A percentile compares a stretch with the other conserved stretches of the same genome.
Evolutionary conservation across 176 grass and related monocot species (phyloP).

Genomic region (Phyllostachys edulis): DNA sequence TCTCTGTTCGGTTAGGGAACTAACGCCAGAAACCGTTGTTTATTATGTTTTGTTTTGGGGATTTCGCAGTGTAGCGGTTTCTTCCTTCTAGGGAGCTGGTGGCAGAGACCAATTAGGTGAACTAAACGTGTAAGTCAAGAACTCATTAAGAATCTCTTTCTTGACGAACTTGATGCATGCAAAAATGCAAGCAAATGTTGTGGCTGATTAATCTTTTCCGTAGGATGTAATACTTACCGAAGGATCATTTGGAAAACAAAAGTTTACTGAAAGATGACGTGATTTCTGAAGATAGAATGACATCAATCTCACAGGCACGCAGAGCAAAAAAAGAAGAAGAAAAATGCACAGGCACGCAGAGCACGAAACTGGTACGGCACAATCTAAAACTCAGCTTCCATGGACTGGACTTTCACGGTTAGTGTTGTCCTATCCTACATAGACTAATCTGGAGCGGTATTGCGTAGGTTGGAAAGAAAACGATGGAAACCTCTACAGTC

Average conservation of each 20-base stretch:
- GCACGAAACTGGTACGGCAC: not conserved
- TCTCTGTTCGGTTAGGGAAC: not conserved
- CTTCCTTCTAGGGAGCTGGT: not conserved
- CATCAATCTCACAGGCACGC: not conserved
- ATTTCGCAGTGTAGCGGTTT: not conserved
- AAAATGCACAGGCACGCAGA: not conserved
- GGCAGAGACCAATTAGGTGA: not conserved
- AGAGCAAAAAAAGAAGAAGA: too few relatives aligned
- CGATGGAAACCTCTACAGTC: constrained; percentile 6
- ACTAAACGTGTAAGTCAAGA: not conserved
- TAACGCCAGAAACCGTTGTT: not conserved
- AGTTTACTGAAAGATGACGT: not conserved
- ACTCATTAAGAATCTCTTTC: not conserved
- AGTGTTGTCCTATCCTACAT: not conserved
- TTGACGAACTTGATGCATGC: not conserved
- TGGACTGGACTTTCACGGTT: not conserved
- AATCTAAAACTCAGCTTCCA: not conserved
- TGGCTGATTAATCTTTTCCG: not conserved
- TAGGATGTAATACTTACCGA: not conserved
- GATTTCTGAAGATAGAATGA: constrained; percentile 17
- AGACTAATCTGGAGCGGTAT: not conserved
- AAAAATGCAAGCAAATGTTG: not conserved
- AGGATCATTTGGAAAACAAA: not conserved
- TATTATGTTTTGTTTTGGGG: not conserved
- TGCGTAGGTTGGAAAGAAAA: not conserved